Evolutionary conservation across 208 protist species (phyloP), one percentile per base, ranked within the genome.

Genomic region (Acanthamoeba culbertsoni): DNA sequence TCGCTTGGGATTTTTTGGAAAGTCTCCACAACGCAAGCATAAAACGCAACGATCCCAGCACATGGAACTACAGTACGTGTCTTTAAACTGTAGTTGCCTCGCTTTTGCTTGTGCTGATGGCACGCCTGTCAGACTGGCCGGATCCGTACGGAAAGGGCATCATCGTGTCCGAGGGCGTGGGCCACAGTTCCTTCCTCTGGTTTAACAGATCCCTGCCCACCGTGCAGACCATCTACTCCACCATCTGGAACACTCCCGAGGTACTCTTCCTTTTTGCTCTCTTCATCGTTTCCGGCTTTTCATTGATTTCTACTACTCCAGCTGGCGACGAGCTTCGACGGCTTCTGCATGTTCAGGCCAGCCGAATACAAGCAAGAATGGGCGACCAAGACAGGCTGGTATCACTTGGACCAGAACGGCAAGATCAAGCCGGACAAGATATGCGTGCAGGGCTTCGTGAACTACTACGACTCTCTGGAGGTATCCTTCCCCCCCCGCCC

Each of bases 381-480:
- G 82, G 14, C 31, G 23, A 90, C 82, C 4, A 90, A 65, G 42
- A 33, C 53, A 12, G 82, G 82, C 53, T 62, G 82, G 82, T 90
- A 40, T 51, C 82, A 90, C 57, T 26, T 90, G 23, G 82, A 90
- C 10, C 82, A 90, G 82, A 65, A 90, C 51, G 82, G 82, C 51
- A 3, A 5, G 2, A 16, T 20, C 6, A 90, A 90, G 82, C 82
- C 82, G 4, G 37, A 90, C 20, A 62, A 71, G 82, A 48, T 71
- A 31, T 90, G 82, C 37, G 57, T 90, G 6, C 82, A 90, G 40
- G 82, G 82, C 82, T 90, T 90, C 14, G 82, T 90, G 12, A 90
- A 82, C 71, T 82, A 82, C 42, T 82, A 82, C 45, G 42, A 48
- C 10, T 23, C 26, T 0, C 42, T 37, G 4, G 43, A 55, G 51